Conservation (phyloP, 2,329 filamentous ascomycete species). For the Colletotrichum aenigma region DNA sequence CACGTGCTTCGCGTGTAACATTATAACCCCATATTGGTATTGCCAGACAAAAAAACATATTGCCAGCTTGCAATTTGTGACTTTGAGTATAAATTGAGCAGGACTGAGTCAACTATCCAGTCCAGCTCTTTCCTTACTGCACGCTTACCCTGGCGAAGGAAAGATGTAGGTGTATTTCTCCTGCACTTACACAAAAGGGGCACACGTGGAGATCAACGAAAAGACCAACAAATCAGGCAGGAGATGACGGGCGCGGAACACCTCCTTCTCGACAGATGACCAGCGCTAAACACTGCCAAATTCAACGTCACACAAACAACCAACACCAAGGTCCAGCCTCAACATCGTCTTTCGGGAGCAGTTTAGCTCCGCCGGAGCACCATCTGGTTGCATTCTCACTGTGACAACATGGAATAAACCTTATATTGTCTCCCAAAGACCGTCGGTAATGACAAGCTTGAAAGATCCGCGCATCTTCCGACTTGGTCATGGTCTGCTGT, state of each 20-base stretch:
- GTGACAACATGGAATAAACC: neutral
- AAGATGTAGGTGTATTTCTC: neutral
- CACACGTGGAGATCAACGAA: neutral
- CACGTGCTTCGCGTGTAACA: neutral
- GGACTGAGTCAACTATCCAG: rapidly evolving
- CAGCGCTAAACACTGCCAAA: neutral
- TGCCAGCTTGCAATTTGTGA: neutral
- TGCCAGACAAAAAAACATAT: too few relatives aligned
- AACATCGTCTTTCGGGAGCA: neutral
- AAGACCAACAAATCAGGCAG: neutral
- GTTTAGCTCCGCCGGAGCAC: neutral
- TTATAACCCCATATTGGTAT: neutral
- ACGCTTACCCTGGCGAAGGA: neutral
- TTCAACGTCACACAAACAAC: neutral
- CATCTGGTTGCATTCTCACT: neutral
- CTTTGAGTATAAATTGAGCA: neutral
- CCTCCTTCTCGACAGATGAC: neutral
- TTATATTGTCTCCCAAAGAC: neutral
- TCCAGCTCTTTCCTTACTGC: neutral
- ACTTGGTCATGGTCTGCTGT: neutral
- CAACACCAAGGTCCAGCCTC: neutral
- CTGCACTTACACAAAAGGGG: neutral
- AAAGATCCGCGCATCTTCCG: neutral
- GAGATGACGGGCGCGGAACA: neutral
- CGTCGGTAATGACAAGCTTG: neutral